These are phyloP conservation scores for Benincasa hispida DNA, from an alignment of 306 rosid species.

Conservation along the genomic window DNA sequence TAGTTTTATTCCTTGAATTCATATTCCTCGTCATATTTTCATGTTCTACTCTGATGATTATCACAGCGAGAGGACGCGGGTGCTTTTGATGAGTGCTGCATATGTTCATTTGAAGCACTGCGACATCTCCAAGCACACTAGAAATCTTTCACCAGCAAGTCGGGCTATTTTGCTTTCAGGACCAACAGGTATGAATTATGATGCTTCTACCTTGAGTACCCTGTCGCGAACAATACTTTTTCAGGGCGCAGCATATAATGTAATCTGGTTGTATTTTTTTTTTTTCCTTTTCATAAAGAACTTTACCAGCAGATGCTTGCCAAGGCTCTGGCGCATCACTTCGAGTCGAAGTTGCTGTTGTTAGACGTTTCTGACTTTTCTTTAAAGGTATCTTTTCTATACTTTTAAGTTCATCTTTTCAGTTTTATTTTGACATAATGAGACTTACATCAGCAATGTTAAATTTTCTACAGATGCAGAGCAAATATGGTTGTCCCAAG, in stretches of 20 bases:
- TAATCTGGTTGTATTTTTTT: slow-evolving; percentile 3
- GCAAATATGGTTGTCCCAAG: slow-evolving; percentile 61
- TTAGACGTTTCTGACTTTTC: slow-evolving; percentile 67
- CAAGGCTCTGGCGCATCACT: slow-evolving; percentile 68
- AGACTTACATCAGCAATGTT: slow-evolving; percentile 12
- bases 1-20: background rate
- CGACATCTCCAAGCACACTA: slow-evolving; percentile 63
- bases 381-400: slow-evolving; percentile 39
- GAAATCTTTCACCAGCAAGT: slow-evolving; percentile 86
- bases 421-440: slow-evolving; percentile 8
- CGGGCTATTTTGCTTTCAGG: slow-evolving; percentile 82
- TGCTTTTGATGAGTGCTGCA: slow-evolving; percentile 64
- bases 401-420: background rate
- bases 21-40: background rate
- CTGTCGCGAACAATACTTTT: background rate
- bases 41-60: slow-evolving; percentile 3
- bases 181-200: slow-evolving; percentile 45
- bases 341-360: slow-evolving; percentile 64
- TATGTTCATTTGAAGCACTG: slow-evolving; percentile 59
- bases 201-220: background rate
- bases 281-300: slow-evolving; percentile 27
- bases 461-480: slow-evolving; percentile 57
- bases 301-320: slow-evolving; percentile 81
- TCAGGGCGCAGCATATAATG: background rate
- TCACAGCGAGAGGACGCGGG: slow-evolving; percentile 54